Conservation (phyloP, 257 asterid genomes). For the Thymus mandschuricus region DNA sequence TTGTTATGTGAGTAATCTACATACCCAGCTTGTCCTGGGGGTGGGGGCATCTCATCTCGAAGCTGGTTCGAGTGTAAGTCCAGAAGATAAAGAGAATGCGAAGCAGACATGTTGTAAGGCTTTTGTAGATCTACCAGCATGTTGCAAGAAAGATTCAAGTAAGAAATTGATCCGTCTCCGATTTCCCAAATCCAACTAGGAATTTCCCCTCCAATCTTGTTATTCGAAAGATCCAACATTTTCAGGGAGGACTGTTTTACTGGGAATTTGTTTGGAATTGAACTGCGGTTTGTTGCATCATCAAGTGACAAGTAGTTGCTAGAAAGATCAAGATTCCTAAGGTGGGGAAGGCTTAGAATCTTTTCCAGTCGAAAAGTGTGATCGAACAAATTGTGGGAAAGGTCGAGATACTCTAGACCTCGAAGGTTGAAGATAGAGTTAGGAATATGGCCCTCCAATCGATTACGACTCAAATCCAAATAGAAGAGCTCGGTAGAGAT, state of each 20-base stretch:
- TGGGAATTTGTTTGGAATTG: constrained; percentile 27
- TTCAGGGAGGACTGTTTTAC: not conserved
- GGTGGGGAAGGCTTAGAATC: constrained; percentile 28
- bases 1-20: not conserved
- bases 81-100: too few relatives aligned
- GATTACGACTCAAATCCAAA: constrained; percentile 36
- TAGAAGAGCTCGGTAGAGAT: constrained; percentile 3
- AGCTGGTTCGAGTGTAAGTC: too few relatives aligned
- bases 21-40: not conserved
- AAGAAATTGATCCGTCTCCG: not conserved
- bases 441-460: constrained; percentile 31
- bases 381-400: constrained; percentile 37
- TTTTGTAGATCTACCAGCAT: constrained; percentile 27
- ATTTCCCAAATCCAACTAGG: constrained; percentile 53
- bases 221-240: constrained; percentile 44
- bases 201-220: constrained; percentile 37
- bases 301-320: constrained; percentile 7
- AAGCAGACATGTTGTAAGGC: not conserved
- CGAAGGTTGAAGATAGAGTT: constrained; percentile 25
- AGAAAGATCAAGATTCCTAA: constrained; percentile 40
- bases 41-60: too few relatives aligned
- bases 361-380: constrained; percentile 23
- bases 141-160: constrained; percentile 41
- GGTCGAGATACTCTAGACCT: constrained; percentile 2
- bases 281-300: not conserved